Evolutionary conservation across 345 rosid genomes (phyloP), one percentile per base, ranked within the genome.

Genomic region (Adansonia digitata): DNA sequence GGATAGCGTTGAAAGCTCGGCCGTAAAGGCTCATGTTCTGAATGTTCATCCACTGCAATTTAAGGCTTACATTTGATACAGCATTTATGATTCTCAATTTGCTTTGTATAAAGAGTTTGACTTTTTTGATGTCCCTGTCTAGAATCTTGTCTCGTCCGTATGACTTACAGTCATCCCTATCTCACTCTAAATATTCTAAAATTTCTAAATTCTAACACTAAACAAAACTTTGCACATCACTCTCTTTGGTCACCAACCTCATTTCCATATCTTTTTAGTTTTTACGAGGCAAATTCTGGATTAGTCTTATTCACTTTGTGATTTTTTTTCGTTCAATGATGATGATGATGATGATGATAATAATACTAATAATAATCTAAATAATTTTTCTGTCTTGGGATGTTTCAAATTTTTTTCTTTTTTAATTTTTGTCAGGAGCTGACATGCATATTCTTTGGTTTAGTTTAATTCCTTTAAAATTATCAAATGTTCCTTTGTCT

Each of bases 211-310:
- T n/a, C n/a, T n/a, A n/a, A n/a, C n/a, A n/a, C n/a, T n/a, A n/a
- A n/a, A n/a, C n/a, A n/a, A n/a, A n/a, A n/a, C n/a, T n/a, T n/a
- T n/a, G n/a, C n/a, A n/a, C n/a, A n/a, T n/a, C n/a, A n/a, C n/a
- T n/a, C n/a, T n/a, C n/a, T n/a, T n/a, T n/a, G n/a, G 75, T 60
- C 59, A 52, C 81, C 72, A 66, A 61, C 52, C 63, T 8, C n/a
- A 42, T 42, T 53, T 66, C 20, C n/a, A 35, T 2, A 59, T 12
- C 61, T 46, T 71, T 71, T 56, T 39, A 31, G 34, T 31, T 31
- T 31, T 31, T 31, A 72, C 69, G 61, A 57, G 69, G 49, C 77
- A 72, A 43, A 1, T 46, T 15, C 27, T 55, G 31, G 46, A 8
- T 52, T 20, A 31, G 72, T n/a, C 73, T 48, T 52, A 9, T 46